Base-by-base conservation (phyloP, 2,329 filamentous ascomycete species). In the Colletotrichum nymphaeae region DNA sequence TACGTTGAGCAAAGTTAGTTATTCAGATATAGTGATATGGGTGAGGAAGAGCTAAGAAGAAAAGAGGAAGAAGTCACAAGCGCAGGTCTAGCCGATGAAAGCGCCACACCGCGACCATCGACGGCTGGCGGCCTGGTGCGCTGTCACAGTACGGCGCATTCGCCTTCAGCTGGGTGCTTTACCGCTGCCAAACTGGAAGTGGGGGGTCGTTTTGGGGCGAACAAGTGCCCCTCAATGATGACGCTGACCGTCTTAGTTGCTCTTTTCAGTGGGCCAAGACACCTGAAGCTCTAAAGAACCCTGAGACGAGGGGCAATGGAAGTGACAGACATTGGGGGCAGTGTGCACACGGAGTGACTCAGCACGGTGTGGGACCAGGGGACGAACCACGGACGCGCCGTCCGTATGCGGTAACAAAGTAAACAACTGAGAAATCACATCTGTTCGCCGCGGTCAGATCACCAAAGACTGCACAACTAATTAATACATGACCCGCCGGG, bases 381-480 rank as follows among this genome's bases (percentile, higher is more conserved):
- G 65, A 52, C 69, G 60, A 63, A 63, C 30, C 58, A 72, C 53
- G 59, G 35, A 57, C 57, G 69, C 75, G 67, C 75, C 76, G 73
- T 66, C 78, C 74, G 6, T 28, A 73, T 79, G 58, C n/a, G 76
- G 78, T 63, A 75, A 75, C 37, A 35, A 76, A 77, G 77, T 78
- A 78, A 78, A 78, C 78, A 79, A 74, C 26, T 52, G 69, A 53
- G 49, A 71, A 65, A 65, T 56, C 46, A 49, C 46, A 57, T 66
- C 71, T 65, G 71, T 73, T 70, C 71, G 67, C 62, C 32, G 71
- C 67, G 71, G 67, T 73, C 67, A 58, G 71, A 73, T 73, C 71
- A 42, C 67, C 60, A 37, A 64, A 49, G 66, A 46, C 35, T 49
- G 35, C 56, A 42, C 32, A 68, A 65, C 49, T 49, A 71, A 55